Evolutionary conservation across 139 green algal species (phyloP), one percentile per base, ranked within the genome.

Genomic region (Coelastrella sp.): DNA sequence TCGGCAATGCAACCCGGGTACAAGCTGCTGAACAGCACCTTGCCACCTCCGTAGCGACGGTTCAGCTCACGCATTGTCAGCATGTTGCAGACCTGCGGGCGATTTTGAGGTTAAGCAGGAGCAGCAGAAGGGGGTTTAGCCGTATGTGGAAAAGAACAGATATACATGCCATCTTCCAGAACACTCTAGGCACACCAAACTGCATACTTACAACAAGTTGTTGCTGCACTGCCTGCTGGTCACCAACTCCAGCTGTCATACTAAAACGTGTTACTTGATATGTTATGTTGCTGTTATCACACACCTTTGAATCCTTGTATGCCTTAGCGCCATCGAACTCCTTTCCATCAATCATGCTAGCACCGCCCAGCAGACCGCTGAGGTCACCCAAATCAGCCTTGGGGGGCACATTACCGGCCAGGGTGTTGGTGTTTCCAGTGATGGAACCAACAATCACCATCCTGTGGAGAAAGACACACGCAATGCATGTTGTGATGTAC

Each of bases 1-100:
- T 98, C 96, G 0, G 98, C 98, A 74, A 99, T 99, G 96, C 98
- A 99, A 75, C 98, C 98, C 10, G 98, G 98, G 96, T 99, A 99
- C 59, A 99, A 95, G 22, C 96, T 97, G 19, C 92, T 86, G 82
- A 99, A 99, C 32, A 93, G 96, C 23, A 99, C 88, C 61, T 97
- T 96, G 54, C 94, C 98, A 10, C 97, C 94, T 89, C 97, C 92
- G 81, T 94, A 98, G 73, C 97, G 95, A 7, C 90, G 84, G 96
- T 98, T 93, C 88, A 99, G 83, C 95, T 99, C 96, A 61, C 95
- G 94, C 94, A 99, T 97, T 5, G 97, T 99, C 68, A 99, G 93
- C 97, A 99, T 99, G 96, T 99, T 99, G 96, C 96, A 98, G 16
- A 98, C 94, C 95, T 96, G 92, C 7, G 68, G 32, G 5, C 32